These are phyloP conservation scores for Xylaria intraflava DNA, from an alignment of 495 filamentous ascomycete species.

Conservation along the genomic window DNA sequence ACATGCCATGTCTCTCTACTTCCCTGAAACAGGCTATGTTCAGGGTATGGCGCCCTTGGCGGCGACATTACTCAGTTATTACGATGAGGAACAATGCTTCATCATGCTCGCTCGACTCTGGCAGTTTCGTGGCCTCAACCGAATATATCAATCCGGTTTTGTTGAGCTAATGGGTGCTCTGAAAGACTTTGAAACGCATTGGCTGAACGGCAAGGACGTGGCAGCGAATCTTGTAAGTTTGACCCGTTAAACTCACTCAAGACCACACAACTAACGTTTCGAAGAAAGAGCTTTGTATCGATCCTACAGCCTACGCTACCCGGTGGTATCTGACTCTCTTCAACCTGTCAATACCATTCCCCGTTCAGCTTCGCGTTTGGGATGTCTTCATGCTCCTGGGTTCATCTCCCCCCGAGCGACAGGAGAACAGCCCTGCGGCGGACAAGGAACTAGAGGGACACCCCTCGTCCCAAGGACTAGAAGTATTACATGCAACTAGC, in stretches of 20 bases:
- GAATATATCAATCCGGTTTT: slow-evolving; percentile 80
- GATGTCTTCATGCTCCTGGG: slow-evolving; percentile 98
- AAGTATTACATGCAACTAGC: slow-evolving; percentile 84
- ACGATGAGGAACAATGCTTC: slow-evolving; percentile 89
- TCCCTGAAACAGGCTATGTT: slow-evolving; percentile 88
- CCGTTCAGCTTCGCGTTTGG: slow-evolving; percentile 96
- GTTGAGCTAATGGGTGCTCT: slow-evolving; percentile 81
- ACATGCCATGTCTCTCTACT: slow-evolving; percentile 85
- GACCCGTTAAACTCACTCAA: neutral
- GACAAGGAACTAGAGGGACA: slow-evolving; percentile 10
- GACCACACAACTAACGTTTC: slow-evolving; percentile 9
- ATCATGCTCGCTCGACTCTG: slow-evolving; percentile 92
- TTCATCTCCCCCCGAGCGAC: slow-evolving; percentile 16
- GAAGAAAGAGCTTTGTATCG: slow-evolving; percentile 71
- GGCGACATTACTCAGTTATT: slow-evolving; percentile 92
- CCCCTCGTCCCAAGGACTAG: slow-evolving; percentile 51
- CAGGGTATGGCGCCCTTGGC: slow-evolving; percentile 96
- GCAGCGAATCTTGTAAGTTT: slow-evolving; percentile 70
- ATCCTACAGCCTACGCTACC: slow-evolving; percentile 87
- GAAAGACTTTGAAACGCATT: slow-evolving; percentile 78
- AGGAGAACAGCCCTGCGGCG: neutral
- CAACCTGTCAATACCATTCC: slow-evolving; percentile 93
- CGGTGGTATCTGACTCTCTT: slow-evolving; percentile 98
- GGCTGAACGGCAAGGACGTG: slow-evolving; percentile 72
- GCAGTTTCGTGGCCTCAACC: slow-evolving; percentile 77